phyloP scores from a whole-genome alignment of 345 rosid genomes.

The Eucalyptus virginea region DNA sequence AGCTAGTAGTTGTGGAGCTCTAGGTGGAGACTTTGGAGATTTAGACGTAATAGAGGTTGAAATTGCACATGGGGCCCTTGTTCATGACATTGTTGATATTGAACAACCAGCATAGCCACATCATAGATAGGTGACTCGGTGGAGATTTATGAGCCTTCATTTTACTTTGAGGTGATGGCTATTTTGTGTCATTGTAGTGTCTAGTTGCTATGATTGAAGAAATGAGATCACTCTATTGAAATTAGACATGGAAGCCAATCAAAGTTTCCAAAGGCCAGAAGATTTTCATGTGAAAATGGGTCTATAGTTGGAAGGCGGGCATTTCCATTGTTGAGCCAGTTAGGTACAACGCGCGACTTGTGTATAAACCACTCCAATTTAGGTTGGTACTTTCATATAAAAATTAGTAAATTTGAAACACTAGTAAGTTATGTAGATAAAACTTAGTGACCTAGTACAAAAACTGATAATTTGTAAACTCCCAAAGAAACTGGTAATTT shows the following conservation, averaged over 20 bases:
- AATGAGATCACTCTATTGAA: not conserved
- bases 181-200: fast-evolving
- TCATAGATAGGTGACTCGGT: fast-evolving
- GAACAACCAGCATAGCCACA: not conserved
- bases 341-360: not conserved
- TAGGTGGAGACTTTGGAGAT: not conserved
- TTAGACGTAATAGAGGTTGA: not conserved
- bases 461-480: not conserved
- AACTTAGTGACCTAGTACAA: not conserved
- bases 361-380: not conserved
- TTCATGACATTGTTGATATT: not conserved
- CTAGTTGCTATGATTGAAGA: not conserved
- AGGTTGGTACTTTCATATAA: not conserved
- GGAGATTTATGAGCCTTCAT: not conserved
- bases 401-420: not conserved
- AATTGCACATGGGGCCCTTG: not conserved
- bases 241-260: not conserved
- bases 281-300: not conserved
- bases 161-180: not conserved
- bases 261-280: not conserved
- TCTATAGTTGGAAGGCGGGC: not conserved
- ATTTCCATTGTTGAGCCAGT: not conserved
- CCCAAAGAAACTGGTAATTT: not conserved
- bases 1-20: not conserved
- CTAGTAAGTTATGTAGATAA: not conserved